Conservation (phyloP, 2,329 filamentous ascomycete genomes). For the Lachnellula willkommii region DNA sequence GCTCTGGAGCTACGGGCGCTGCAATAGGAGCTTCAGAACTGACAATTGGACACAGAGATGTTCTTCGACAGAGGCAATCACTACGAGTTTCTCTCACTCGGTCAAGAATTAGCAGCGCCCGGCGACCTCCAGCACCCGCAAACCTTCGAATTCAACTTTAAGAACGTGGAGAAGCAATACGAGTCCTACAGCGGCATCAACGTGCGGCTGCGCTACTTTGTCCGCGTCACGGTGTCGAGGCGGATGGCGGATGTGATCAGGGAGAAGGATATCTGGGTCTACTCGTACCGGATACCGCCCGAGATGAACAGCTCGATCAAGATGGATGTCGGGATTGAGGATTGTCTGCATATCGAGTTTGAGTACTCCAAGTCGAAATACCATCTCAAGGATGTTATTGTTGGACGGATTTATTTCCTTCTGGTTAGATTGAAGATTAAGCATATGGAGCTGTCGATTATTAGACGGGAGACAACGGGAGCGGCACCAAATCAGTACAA, state of each 20-base stretch:
- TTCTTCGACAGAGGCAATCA: constrained; percentile 99
- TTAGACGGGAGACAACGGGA: constrained; percentile 91
- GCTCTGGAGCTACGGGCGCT: neutral
- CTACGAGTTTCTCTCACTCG: constrained; percentile 96
- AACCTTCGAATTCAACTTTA: constrained; percentile 99
- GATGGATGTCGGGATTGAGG: constrained; percentile 99
- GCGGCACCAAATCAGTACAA: constrained; percentile 98
- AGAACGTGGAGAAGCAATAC: constrained; percentile 99
- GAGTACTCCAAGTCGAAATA: constrained; percentile 99
- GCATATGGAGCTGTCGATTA: constrained; percentile 99
- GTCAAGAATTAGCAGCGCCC: constrained; percentile 92
- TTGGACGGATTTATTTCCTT: constrained; percentile 96
- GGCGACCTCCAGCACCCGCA: constrained; percentile 98
- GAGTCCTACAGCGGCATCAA: constrained; percentile 99
- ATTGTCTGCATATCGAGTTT: constrained; percentile 98
- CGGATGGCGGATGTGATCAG: constrained; percentile 97
- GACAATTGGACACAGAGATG: constrained; percentile 67
- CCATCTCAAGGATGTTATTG: constrained; percentile 97
- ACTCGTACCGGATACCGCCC: constrained; percentile 94
- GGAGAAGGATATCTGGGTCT: constrained; percentile 99
- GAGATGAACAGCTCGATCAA: constrained; percentile 99
- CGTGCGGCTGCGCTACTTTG: constrained; percentile 97
- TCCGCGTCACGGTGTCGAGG: constrained; percentile 91
- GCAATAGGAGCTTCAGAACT: constrained; percentile 3
- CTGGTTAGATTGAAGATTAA: constrained; percentile 98